Evolutionary conservation across 2,329 filamentous ascomycete genomes (phyloP).

Genomic region (Neonectria magnoliae): DNA sequence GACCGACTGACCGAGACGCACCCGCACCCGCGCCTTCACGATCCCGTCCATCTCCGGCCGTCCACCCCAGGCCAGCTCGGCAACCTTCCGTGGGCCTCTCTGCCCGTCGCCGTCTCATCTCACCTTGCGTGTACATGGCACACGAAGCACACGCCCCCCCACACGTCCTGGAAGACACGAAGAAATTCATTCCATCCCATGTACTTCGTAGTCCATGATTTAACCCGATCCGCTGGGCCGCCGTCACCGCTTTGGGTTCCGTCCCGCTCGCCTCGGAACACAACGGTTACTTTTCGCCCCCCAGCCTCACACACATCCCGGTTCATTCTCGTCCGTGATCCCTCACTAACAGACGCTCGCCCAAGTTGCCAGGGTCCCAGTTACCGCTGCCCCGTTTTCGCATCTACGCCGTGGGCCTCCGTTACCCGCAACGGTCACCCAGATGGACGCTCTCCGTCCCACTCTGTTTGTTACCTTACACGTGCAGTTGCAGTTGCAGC

Average conservation of each 20-base stretch:
- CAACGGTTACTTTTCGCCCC: constrained; percentile 16
- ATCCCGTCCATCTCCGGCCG: constrained; percentile 42
- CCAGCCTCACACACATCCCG: constrained; percentile 8
- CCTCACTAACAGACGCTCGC: constrained; percentile 20
- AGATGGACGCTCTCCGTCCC: background rate
- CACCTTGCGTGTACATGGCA: constrained; percentile 6
- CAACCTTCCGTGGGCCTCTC: constrained; percentile 38
- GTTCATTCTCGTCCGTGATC: constrained; percentile 15
- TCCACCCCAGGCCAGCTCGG: constrained; percentile 30
- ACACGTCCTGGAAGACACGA: constrained; percentile 5
- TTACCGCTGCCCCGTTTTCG: constrained; percentile 5
- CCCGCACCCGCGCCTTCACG: constrained; percentile 12
- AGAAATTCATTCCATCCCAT: constrained; percentile 1
- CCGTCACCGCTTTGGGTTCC: constrained; percentile 36
- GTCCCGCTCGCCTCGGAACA: constrained; percentile 20
- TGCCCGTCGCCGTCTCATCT: constrained; percentile 23
- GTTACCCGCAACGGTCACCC: constrained; percentile 22
- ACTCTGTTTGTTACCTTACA: background rate
- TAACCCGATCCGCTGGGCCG: constrained; percentile 42
- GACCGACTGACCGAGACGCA: constrained; percentile 13
- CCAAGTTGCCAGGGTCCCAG: constrained; percentile 17
- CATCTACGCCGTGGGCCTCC: background rate
- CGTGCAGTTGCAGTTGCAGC: background rate
- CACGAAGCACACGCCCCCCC: background rate
- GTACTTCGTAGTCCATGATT: too few relatives aligned